Percentiles rank a stretch among this genome's conserved stretches.
phyloP scores from a whole-genome alignment of 257 asterid genomes.

The Verbascum thapsus region DNA sequence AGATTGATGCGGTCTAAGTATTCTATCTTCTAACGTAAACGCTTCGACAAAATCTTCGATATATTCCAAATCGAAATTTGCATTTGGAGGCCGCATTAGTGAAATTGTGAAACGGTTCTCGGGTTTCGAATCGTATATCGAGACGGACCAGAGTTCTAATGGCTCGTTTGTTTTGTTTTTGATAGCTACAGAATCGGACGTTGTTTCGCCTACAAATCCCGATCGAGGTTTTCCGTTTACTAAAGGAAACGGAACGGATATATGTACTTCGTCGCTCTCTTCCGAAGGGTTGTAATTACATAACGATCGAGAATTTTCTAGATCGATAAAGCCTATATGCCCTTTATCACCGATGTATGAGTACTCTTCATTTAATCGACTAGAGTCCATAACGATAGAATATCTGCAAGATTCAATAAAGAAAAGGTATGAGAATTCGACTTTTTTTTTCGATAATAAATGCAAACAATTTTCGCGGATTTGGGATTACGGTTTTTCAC shows the following conservation, averaged over 20 bases:
- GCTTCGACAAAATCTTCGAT: conserved; percentile 61
- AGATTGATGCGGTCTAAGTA: conserved; percentile 46
- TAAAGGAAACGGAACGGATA: conserved; percentile 80
- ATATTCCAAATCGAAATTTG: conserved; percentile 52
- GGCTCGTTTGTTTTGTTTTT: conserved; percentile 53
- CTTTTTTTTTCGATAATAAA: conserved; percentile 19
- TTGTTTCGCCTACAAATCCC: conserved; percentile 64
- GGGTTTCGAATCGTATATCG: conserved; percentile 85
- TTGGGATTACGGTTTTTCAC: too few relatives aligned
- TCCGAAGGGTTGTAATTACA: conserved; percentile 64
- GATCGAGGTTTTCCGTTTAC: conserved; percentile 66
- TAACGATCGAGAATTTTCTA: conserved; percentile 48
- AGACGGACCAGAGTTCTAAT: conserved; percentile 74
- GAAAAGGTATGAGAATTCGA: conserved; percentile 21
- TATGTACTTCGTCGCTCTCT: conserved; percentile 59
- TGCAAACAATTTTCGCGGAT: neutral
- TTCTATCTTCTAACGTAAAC: conserved; percentile 64
- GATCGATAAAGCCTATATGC: conserved; percentile 81
- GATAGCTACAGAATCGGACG: conserved; percentile 54
- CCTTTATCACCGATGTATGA: conserved; percentile 76
- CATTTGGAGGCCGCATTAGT: conserved; percentile 75
- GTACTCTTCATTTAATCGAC: conserved; percentile 75
- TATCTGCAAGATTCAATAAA: conserved; percentile 38
- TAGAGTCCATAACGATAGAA: conserved; percentile 46
- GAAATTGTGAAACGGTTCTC: conserved; percentile 69